Evolutionary conservation across 2,329 filamentous ascomycete species (phyloP), one percentile per base, ranked within the genome.

Genomic region (Nannizziopsis arthrosporioides): DNA sequence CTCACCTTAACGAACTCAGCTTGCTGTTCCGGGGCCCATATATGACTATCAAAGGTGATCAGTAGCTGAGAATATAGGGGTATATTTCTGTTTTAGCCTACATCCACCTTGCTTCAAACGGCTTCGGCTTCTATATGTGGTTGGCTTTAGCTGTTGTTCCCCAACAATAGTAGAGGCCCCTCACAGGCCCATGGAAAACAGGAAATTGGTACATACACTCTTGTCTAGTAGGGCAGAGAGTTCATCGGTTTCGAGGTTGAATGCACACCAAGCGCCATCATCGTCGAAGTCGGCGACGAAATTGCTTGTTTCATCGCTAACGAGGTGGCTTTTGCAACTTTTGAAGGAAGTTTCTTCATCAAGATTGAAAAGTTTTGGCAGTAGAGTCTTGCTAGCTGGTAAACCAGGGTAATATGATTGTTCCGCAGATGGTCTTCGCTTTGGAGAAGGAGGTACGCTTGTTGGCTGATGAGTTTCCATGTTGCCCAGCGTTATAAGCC

Each of bases 41-140:
- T 73, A 53, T 87, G 85, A 55, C 77, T 81, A 53, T 32, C n/a
- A 31, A 36, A 42, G 31, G 32, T 6, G 22, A 12, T 48, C 22
- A 48, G 34, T 11, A 17, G 17, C 9, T 10, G 11, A 15, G 14
- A 22, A 42, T 12, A 35, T 18, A 17, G 5, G n/a, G 15, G 8
- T 12, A n/a, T n/a, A n/a, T 32, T 9, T 17, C 15, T 19, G 22
- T n/a, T 34, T n/a, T 14, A 40, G 18, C 77, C 61, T 66, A 80
- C 77, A 87, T 85, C 84, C 84, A 88, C 62, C 82, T 73, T 3
- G 83, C 79, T 51, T 70, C 73, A 40, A 73, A 65, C 42, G 67
- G 70, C 36, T 63, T 65, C 2, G 74, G 70, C 49, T 72, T 68
- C 57, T 74, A 45, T 44, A 15, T 19, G 8, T 12, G 14, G 27